Evolutionary conservation across 345 rosid genomes (phyloP), one percentile per base, ranked within the genome.

Genomic region (Linum trigynum): DNA sequence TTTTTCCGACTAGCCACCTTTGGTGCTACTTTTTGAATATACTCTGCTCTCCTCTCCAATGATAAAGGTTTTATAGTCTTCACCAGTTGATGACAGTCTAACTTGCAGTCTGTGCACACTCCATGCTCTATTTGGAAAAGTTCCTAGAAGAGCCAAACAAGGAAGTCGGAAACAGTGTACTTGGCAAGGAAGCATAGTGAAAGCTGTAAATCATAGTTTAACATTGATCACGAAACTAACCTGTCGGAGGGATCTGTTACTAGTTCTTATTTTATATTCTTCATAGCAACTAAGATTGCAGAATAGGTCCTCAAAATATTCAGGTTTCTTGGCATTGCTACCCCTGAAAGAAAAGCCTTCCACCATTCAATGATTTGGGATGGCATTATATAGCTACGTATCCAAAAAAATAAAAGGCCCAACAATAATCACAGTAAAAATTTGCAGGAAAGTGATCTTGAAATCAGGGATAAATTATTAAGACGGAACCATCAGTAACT

Each of bases 261-360:
- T 88, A 65, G 96, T 92, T 78, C 97, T 86, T 71, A 86, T 58
- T 43, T 94, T 84, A 78, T 92, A 92, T 64, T 90, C 90, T 82
- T 92, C 97, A 71, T 85, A 82, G 81, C 97, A 92, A 57, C 63
- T 84, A 75, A 90, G 79, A 42, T 82, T 75, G 71, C 98, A 92
- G 71, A 92, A 92, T 53, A 92, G 89, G 81, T 92, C 98, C 82
- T 92, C 98, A 75, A 92, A 85, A 80, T 82, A 92, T 79, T 86
- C 91, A 40, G 97, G 97, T 37, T 74, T 81, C 81, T 75, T 86
- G 53, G 96, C 88, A 75, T 76, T 86, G 71, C 32, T 71, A 57
- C 90, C 86, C 82, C 98, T 90, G 83, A 60, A 79, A 73, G 35
- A 45, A 23, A 23, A 23, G 32, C 0, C 32, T 23, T 23, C 32